Conservation (phyloP, 805 yeast species). For the Clavispora fructus region DNA sequence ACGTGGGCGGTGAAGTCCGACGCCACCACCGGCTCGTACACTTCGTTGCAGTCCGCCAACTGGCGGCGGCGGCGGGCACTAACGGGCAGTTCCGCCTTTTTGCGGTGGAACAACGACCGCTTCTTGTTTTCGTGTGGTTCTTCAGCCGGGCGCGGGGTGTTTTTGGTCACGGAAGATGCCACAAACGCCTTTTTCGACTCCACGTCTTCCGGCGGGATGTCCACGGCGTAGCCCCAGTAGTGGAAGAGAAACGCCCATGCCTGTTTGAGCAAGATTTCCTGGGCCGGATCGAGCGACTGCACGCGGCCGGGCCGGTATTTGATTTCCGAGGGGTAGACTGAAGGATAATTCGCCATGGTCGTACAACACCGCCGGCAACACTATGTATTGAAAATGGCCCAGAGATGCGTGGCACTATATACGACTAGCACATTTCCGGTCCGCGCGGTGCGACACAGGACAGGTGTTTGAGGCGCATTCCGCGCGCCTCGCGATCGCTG, state of each 20-base stretch:
- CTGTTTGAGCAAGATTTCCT: conserved; percentile 14
- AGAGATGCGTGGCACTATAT: neutral
- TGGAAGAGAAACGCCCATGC: conserved; percentile 15
- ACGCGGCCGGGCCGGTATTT: conserved; percentile 33
- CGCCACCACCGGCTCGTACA: conserved; percentile 21
- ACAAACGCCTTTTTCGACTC: conserved; percentile 26
- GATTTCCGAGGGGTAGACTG: conserved; percentile 17
- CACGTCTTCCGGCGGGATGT: conserved; percentile 24
- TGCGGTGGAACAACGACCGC: conserved; percentile 23
- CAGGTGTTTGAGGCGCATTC: neutral
- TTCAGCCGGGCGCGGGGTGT: conserved; percentile 3
- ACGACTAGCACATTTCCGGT: neutral
- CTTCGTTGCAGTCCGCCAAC: conserved; percentile 24
- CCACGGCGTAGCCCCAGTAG: conserved; percentile 43
- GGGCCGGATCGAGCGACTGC: conserved; percentile 26
- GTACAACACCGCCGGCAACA: neutral
- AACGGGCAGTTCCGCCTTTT: conserved; percentile 6
- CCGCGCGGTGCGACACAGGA: neutral
- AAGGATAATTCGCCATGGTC: conserved; percentile 2
- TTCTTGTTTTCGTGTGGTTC: conserved; percentile 25
- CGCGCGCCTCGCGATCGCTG: no score
- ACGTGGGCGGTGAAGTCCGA: conserved; percentile 16
- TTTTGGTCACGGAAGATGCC: conserved; percentile 19
- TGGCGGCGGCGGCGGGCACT: conserved; percentile 24
- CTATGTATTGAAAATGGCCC: neutral